Evolutionary conservation across 192 early-diverging fungal species (phyloP).

Genomic region (Linnemannia elongata): DNA sequence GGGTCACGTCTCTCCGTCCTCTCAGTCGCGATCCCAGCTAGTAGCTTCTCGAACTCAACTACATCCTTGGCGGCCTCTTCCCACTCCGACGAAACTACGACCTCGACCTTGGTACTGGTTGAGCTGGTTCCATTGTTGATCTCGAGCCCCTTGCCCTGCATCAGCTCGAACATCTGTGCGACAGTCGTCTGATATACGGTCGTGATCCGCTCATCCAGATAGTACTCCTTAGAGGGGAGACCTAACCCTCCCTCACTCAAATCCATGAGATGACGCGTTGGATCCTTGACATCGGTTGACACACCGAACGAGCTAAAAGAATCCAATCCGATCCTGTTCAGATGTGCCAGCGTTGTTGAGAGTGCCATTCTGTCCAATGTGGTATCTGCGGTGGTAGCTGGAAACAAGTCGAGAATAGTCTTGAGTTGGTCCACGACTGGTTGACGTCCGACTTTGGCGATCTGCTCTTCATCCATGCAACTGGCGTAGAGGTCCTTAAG

Average conservation of each 20-base stretch:
- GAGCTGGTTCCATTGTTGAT: neutral
- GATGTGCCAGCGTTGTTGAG: conserved; percentile 21
- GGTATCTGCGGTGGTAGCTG: neutral
- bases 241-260: conserved; percentile 64
- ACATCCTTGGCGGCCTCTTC: conserved; percentile 48
- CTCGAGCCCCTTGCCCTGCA: conserved; percentile 36
- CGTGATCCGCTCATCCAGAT: conserved; percentile 60
- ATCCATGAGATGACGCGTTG: conserved; percentile 60
- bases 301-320: conserved; percentile 63
- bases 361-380: neutral
- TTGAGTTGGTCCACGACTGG: conserved; percentile 55
- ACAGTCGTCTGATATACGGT: conserved; percentile 58
- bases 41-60: conserved; percentile 64
- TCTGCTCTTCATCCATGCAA: conserved; percentile 62
- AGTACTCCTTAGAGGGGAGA: conserved; percentile 76
- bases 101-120: neutral
- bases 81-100: conserved; percentile 14
- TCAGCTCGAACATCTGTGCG: conserved; percentile 44
- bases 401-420: conserved; percentile 43
- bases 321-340: conserved; percentile 37
- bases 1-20: conserved; percentile 61
- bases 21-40: conserved; percentile 59
- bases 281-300: conserved; percentile 68
- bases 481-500: conserved; percentile 67
- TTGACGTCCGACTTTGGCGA: conserved; percentile 44